Evolutionary conservation across 345 rosid genomes (phyloP).

Genomic region (Cochlearia excelsa): DNA sequence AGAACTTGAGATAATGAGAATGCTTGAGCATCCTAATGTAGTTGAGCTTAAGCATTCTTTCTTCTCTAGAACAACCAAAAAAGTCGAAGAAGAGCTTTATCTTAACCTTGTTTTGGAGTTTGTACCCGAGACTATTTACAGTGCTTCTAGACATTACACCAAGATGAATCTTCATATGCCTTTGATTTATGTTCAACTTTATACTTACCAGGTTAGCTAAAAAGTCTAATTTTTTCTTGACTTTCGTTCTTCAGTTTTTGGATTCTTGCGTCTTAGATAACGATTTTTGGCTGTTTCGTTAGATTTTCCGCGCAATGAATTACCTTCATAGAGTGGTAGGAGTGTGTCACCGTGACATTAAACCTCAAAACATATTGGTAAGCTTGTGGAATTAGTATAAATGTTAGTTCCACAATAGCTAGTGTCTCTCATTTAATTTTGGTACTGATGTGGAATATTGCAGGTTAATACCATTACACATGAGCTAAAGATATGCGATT

Average conservation of each 20-base stretch:
- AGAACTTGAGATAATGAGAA: constrained; percentile 90
- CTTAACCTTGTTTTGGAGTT: constrained; percentile 89
- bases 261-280: background rate
- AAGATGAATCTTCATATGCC: constrained; percentile 79
- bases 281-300: constrained; percentile 14
- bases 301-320: constrained; percentile 87
- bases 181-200: constrained; percentile 67
- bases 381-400: constrained; percentile 25
- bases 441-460: constrained; percentile 15
- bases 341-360: constrained; percentile 91
- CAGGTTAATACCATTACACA: constrained; percentile 83
- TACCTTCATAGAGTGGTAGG: constrained; percentile 74
- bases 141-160: constrained; percentile 66
- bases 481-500: constrained; percentile 85
- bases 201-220: constrained; percentile 64
- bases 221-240: background rate
- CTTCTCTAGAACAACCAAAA: constrained; percentile 66
- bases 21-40: constrained; percentile 71
- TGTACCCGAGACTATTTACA: constrained; percentile 74
- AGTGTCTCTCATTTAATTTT: background rate
- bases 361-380: constrained; percentile 91
- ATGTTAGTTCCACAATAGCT: background rate
- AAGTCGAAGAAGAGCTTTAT: constrained; percentile 54
- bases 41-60: constrained; percentile 77
- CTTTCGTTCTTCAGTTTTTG: background rate